Evolutionary conservation across 306 rosid species (phyloP).

Genomic region (Vicia villosa): DNA sequence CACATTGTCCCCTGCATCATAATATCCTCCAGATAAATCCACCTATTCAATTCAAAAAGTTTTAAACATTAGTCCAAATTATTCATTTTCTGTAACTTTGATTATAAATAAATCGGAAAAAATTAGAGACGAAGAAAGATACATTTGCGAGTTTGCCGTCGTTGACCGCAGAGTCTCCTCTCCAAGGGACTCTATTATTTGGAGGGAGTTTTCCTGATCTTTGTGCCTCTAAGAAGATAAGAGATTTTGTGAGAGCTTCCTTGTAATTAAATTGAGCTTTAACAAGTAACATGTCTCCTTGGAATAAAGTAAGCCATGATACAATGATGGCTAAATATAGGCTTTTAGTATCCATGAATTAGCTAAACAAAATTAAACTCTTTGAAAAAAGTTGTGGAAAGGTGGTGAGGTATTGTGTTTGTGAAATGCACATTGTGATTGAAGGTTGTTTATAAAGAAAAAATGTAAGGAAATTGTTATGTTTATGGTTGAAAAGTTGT

Average conservation of each 20-base stretch:
- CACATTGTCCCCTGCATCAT: constrained; percentile 96
- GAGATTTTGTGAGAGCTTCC: constrained; percentile 81
- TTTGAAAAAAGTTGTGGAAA: not conserved
- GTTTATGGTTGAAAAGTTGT: constrained; percentile 24
- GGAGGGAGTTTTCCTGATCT: constrained; percentile 88
- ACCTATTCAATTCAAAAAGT: constrained; percentile 41
- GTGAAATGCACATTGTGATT: not conserved
- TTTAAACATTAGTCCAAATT: not conserved
- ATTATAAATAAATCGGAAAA: not conserved
- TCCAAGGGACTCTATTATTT: constrained; percentile 67
- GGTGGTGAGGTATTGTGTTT: not conserved
- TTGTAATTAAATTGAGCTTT: constrained; percentile 57
- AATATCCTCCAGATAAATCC: constrained; percentile 89
- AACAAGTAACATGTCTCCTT: constrained; percentile 46
- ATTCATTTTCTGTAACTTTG: not conserved
- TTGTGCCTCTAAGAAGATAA: constrained; percentile 86
- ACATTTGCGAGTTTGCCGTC: constrained; percentile 74
- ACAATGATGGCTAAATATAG: constrained; percentile 46
- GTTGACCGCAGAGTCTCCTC: constrained; percentile 85
- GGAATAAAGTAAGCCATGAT: constrained; percentile 56
- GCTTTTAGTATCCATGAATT: constrained; percentile 34
- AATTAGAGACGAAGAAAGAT: not conserved
- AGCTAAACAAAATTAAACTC: not conserved
- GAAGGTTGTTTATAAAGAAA: constrained; percentile 9
- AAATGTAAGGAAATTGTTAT: not conserved